Evolutionary conservation across 257 asterid species (phyloP), one percentile per base, ranked within the genome.

Genomic region (Solanum etuberosum): DNA sequence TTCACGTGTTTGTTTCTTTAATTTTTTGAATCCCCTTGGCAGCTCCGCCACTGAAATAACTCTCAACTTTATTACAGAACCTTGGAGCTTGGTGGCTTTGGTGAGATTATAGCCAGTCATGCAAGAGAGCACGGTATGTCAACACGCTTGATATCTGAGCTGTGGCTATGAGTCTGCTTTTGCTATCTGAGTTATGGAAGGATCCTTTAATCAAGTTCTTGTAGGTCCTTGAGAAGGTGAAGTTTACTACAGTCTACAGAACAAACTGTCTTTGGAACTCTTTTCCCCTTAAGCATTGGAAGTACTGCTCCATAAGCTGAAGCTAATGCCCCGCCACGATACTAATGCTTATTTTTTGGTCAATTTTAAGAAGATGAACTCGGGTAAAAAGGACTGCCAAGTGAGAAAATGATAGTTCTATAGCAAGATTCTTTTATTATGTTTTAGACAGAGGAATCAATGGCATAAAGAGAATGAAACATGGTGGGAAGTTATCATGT

Each of bases 391-490:
- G 57, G 88, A 31, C 83, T 73, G 90, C 86, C 88, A 57, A 88
- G 88, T 88, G 92, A 91, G 88, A 72, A 88, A 84, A 72, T 88
- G 71, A 77, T 87, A 86, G 46, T 76, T 82, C 63, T 63, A 86
- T 70, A 83, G 37, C 59, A 74, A 87, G 95, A 92, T 96, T 93
- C 90, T 91, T 92, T 83, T 88, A 89, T 67, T 92, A 90, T 90
- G 42, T 12, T 86, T 89, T 88, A 88, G 89, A 93, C 35, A 16
- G 3, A 80, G 74, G 88, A 93, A 91, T 92, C 93, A 86, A 40
- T 89, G 91, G 71, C 89, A 32, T 67, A 86, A 88, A 89, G 90
- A 90, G 93, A 84, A 90, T 73, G 88, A 31, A 84, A 86, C 48
- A 89, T 88, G 90, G 92, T 89, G 86, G 40, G 88, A 90, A 90